These are phyloP conservation scores for Lanmaoa pseudosensibilis DNA, from an alignment of 768 basidiomycete species.

Conservation along the genomic window DNA sequence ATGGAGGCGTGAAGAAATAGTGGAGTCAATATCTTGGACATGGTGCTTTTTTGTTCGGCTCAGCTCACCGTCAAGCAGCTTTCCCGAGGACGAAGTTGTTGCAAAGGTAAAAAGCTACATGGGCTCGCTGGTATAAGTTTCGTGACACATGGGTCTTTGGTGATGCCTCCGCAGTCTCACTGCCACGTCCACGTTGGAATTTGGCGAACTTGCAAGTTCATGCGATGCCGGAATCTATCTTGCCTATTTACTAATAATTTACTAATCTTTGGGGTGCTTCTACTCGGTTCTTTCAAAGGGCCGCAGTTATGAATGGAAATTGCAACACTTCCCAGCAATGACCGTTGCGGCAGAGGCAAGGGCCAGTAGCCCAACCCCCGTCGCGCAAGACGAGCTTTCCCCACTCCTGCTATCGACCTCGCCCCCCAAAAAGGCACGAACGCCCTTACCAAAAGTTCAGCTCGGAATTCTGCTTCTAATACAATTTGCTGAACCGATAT, in stretches of 20 bases:
- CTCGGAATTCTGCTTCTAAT: slow-evolving; percentile 38
- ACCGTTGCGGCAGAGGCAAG: background rate
- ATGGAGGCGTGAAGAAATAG: background rate
- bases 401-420: slow-evolving; percentile 5
- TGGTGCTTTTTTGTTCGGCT: background rate
- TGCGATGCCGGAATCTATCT: too few species aligned
- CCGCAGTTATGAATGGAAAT: too few species aligned
- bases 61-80: background rate
- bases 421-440: slow-evolving; percentile 7
- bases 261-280: too few species aligned
- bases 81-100: background rate
- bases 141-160: too few species aligned
- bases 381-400: slow-evolving; percentile 13
- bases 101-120: too few species aligned
- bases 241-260: too few species aligned
- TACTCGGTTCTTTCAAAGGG: too few species aligned
- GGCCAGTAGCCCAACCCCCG: background rate
- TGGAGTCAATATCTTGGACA: background rate
- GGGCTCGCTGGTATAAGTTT: too few species aligned
- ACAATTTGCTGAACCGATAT: slow-evolving; percentile 36
- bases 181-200: too few species aligned
- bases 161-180: too few species aligned
- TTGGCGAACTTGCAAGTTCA: too few species aligned
- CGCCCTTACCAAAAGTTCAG: slow-evolving; percentile 41
- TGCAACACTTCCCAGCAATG: slow-evolving; percentile 1